Evolutionary conservation across 805 yeast genomes (phyloP).

Genomic region (Saturnispora serradocipensis): DNA sequence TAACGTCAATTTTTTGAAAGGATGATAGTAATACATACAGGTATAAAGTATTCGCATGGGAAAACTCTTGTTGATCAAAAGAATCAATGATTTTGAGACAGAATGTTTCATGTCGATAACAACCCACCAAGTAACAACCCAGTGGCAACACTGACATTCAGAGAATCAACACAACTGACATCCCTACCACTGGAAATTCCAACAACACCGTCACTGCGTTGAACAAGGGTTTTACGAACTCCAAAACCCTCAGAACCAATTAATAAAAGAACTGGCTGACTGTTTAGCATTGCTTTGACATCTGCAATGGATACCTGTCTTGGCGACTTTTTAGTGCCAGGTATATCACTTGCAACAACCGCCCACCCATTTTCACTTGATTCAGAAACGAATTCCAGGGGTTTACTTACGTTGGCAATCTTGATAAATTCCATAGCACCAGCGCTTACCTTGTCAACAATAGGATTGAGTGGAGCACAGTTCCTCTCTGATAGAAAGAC

Average conservation of each 20-base stretch:
- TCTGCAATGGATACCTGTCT: slow-evolving; percentile 22
- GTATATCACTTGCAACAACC: slow-evolving; percentile 52
- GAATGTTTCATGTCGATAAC: not conserved
- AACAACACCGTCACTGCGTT: slow-evolving; percentile 46
- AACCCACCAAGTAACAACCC: slow-evolving; percentile 40
- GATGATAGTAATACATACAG: not conserved
- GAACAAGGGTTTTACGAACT: slow-evolving; percentile 54
- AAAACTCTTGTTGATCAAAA: not conserved
- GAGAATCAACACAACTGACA: slow-evolving; percentile 50
- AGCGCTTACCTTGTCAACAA: slow-evolving; percentile 69
- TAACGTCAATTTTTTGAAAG: not conserved
- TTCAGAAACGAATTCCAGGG: slow-evolving; percentile 52
- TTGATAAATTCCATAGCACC: slow-evolving; percentile 76
- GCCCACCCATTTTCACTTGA: slow-evolving; percentile 59
- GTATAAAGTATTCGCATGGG: not conserved
- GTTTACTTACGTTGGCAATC: slow-evolving; percentile 47
- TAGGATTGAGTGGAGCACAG: slow-evolving; percentile 68
- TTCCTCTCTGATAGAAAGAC: slow-evolving; percentile 59
- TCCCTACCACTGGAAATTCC: slow-evolving; percentile 27
- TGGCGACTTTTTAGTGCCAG: slow-evolving; percentile 17
- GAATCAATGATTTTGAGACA: not conserved
- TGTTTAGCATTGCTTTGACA: slow-evolving; percentile 34
- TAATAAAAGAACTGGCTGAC: slow-evolving; percentile 58
- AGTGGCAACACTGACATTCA: slow-evolving; percentile 86
- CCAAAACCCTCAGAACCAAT: slow-evolving; percentile 86